Conservation (phyloP, 2,329 filamentous ascomycete genomes). For the Pestalotiopsis sp. region DNA sequence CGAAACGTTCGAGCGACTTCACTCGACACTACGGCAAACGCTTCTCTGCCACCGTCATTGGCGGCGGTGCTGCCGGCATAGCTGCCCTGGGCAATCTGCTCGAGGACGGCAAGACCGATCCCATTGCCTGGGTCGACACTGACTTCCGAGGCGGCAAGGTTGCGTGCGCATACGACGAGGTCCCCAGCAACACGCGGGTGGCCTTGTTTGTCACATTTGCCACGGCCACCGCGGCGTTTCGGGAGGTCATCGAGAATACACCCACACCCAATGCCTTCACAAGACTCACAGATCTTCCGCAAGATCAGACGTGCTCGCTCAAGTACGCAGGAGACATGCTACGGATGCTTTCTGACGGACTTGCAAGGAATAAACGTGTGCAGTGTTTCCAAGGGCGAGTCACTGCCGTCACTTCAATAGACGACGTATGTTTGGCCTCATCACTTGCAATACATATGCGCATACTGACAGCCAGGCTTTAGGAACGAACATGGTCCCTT, state of each 20-base stretch:
- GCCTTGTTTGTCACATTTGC: conserved; percentile 61
- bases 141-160: conserved; percentile 42
- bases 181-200: conserved; percentile 65
- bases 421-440: neutral
- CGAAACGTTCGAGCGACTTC: neutral
- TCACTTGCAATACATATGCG: neutral
- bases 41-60: neutral
- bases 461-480: neutral
- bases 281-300: conserved; percentile 53
- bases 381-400: neutral
- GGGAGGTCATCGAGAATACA: conserved; percentile 49
- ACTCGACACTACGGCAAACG: neutral
- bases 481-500: neutral
- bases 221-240: conserved; percentile 54
- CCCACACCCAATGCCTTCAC: conserved; percentile 57
- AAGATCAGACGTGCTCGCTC: conserved; percentile 59
- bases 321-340: conserved; percentile 60
- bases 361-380: conserved; percentile 1
- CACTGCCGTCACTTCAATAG: neutral
- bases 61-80: neutral
- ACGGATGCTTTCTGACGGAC: conserved; percentile 45
- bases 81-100: conserved; percentile 1
- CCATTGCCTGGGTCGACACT: neutral
- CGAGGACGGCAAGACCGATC: neutral
- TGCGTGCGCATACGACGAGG: conserved; percentile 59